phyloP scores from a whole-genome alignment of 2,329 filamentous ascomycete species.

The Aspergillaceae sp. region DNA sequence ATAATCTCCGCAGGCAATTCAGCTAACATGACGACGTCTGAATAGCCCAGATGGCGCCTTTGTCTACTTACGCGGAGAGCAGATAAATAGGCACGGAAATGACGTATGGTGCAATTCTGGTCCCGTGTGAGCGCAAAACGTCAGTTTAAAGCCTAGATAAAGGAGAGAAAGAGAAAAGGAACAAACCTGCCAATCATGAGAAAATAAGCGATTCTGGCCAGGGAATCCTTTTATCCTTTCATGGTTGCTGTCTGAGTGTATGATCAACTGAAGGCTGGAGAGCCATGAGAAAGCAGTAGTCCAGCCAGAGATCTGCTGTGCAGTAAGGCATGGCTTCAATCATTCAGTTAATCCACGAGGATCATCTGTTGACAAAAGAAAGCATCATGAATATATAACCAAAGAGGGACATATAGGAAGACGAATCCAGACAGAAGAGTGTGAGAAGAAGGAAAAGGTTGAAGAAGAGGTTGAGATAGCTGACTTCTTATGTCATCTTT shows the following conservation, averaged over 20 bases:
- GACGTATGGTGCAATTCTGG: not conserved
- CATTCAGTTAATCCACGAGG: not conserved
- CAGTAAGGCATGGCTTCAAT: not conserved
- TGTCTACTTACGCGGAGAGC: not conserved
- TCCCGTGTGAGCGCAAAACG: not conserved
- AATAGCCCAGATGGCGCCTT: not conserved
- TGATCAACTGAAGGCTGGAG: slow-evolving; percentile 1
- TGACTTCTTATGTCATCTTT: too few species aligned
- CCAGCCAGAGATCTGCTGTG: not conserved
- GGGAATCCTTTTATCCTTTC: slow-evolving; percentile 1
- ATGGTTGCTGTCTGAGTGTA: slow-evolving; percentile 2
- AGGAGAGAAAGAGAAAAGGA: not conserved
- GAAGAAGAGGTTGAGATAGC: too few species aligned
- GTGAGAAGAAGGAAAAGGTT: too few species aligned
- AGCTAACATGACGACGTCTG: slow-evolving; percentile 19
- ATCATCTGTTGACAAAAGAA: too few species aligned
- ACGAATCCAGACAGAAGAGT: too few species aligned
- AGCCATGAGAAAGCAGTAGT: not conserved
- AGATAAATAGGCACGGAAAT: not conserved
- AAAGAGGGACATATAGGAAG: too few species aligned
- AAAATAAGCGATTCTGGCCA: not conserved
- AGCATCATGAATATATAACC: too few species aligned
- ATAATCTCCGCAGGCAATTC: slow-evolving; percentile 37
- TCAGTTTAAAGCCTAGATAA: not conserved
- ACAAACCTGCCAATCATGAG: not conserved